Conservation (phyloP, 371 early-diverging fungal species). For the Saksenaea oblongispora region DNA sequence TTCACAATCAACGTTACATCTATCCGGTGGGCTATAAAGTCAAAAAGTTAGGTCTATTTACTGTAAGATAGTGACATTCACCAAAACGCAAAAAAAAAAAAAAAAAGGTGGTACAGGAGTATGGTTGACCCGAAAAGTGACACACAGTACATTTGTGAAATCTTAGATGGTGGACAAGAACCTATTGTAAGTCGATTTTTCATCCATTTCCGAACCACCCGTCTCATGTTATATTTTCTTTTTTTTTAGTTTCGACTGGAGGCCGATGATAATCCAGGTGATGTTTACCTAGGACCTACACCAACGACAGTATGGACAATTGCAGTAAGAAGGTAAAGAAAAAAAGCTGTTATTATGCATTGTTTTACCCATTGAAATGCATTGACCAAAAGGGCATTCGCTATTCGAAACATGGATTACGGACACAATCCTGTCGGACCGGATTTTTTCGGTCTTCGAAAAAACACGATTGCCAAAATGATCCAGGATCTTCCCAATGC, state of each 20-base stretch:
- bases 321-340: conserved; percentile 41
- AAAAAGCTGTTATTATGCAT: background rate
- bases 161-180: conserved; percentile 81
- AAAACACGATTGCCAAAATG: conserved; percentile 87
- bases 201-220: background rate
- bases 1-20: conserved; percentile 91
- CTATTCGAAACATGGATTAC: conserved; percentile 78
- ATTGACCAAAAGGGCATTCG: conserved; percentile 43
- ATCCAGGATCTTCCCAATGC: conserved; percentile 89
- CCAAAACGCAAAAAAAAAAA: background rate
- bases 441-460: conserved; percentile 89
- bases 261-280: conserved; percentile 48
- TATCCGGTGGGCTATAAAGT: conserved; percentile 88
- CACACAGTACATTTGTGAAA: conserved; percentile 77
- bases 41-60: conserved; percentile 35
- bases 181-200: conserved; percentile 63
- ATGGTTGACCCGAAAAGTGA: conserved; percentile 73
- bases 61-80: background rate
- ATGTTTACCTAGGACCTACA: conserved; percentile 47
- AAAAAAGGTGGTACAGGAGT: conserved; percentile 68
- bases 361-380: background rate
- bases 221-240: background rate
- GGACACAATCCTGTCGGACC: conserved; percentile 88
- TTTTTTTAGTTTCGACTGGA: conserved; percentile 44
- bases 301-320: conserved; percentile 59